A percentile compares a stretch with the other conserved stretches of the same genome.
These are phyloP conservation scores for Dothistroma septosporum DNA, from an alignment of 2,329 filamentous ascomycete genomes.

Conservation along the genomic window DNA sequence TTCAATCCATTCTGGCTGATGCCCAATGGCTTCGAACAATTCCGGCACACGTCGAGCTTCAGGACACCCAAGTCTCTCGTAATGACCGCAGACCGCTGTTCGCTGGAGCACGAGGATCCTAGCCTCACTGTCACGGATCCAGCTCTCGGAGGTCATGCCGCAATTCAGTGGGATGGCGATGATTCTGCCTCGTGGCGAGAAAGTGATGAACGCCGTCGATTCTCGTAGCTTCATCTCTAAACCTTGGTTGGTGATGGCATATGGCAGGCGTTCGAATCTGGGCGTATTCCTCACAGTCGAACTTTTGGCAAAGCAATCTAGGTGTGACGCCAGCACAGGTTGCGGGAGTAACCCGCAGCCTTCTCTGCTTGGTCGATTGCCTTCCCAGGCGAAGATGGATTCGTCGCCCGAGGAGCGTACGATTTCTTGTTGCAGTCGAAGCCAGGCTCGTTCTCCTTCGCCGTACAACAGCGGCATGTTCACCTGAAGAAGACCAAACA, in stretches of 20 bases:
- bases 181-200: neutral
- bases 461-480: conserved; percentile 46
- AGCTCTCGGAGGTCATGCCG: neutral
- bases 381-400: conserved; percentile 9
- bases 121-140: neutral
- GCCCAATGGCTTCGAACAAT: neutral
- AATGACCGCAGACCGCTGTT: neutral
- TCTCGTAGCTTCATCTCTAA: neutral
- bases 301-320: neutral
- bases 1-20: neutral
- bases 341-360: neutral
- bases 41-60: neutral
- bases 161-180: conserved; percentile 1
- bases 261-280: neutral
- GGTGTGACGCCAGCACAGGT: neutral
- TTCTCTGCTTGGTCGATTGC: neutral
- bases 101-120: neutral
- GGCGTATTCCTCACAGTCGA: neutral
- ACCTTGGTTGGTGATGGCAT: conserved; percentile 5
- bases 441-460: conserved; percentile 26
- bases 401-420: conserved; percentile 6
- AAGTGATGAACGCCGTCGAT: neutral
- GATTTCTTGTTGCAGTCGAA: conserved; percentile 35
- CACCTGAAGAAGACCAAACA: conserved; percentile 43
- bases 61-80: neutral